Evolutionary conservation across 192 early-diverging fungal genomes (phyloP).

Genomic region (Jimgerdemannia lactiflua): DNA sequence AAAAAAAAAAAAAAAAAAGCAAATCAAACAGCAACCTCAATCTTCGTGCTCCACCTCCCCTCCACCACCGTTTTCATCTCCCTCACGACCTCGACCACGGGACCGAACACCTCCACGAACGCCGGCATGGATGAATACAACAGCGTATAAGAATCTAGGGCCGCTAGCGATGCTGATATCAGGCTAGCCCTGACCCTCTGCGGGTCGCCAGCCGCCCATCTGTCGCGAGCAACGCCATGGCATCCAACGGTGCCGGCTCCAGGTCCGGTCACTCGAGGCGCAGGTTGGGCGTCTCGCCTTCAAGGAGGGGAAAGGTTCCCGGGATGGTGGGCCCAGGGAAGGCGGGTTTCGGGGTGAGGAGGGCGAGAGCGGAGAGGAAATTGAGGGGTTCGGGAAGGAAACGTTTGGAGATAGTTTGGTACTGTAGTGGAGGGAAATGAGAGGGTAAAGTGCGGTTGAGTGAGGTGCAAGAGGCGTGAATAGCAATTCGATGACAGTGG

Average conservation of each 20-base stretch:
- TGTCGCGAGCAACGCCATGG: constrained; percentile 8
- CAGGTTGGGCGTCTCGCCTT: constrained; percentile 17
- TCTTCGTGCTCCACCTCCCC: constrained; percentile 19
- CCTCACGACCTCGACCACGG: constrained; percentile 26
- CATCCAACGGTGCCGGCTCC: constrained; percentile 3
- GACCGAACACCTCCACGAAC: constrained; percentile 61
- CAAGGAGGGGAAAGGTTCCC: constrained; percentile 42
- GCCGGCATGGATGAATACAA: constrained; percentile 61
- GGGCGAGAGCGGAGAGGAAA: constrained; percentile 48
- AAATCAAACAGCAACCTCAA: too few species aligned
- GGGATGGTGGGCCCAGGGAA: constrained; percentile 25
- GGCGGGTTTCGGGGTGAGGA: constrained; percentile 39
- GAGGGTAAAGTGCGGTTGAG: not conserved
- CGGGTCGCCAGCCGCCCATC: constrained; percentile 13
- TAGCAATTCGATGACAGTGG: too few species aligned
- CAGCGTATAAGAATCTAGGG: constrained; percentile 43
- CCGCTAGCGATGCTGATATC: constrained; percentile 31
- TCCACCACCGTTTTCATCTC: constrained; percentile 8
- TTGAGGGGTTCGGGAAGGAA: constrained; percentile 73
- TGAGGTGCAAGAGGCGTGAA: too few species aligned
- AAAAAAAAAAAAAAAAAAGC: too few species aligned
- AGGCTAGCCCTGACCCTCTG: constrained; percentile 29
- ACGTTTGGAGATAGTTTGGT: constrained; percentile 66
- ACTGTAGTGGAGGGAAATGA: constrained; percentile 35
- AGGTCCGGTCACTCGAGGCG: constrained; percentile 26